Percentiles rank a stretch among this genome's conserved stretches.
Evolutionary conservation across 2,329 filamentous ascomycete genomes (phyloP).

Genomic region (Xylariaceae sp.): DNA sequence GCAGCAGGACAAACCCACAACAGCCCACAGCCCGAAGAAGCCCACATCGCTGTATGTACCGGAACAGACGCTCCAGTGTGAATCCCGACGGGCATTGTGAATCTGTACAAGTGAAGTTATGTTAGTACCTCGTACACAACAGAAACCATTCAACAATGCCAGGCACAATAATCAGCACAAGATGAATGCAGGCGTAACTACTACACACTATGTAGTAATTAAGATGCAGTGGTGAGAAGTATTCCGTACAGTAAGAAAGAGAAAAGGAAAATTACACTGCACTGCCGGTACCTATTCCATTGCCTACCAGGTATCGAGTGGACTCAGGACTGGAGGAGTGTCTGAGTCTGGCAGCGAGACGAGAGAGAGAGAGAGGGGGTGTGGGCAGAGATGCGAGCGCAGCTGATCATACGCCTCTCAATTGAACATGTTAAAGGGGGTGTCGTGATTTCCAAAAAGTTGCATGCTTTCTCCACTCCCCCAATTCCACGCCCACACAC

Average conservation of each 20-base stretch:
- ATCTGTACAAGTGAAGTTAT: background rate
- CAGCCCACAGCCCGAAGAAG: too few species aligned
- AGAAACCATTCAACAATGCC: background rate
- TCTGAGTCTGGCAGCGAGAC: too few species aligned
- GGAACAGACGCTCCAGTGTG: background rate
- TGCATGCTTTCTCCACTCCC: conserved; percentile 17
- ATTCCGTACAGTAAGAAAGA: background rate
- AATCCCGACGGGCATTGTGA: background rate
- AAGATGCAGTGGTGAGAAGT: background rate
- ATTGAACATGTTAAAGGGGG: conserved; percentile 15
- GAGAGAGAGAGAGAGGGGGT: conserved; percentile 5
- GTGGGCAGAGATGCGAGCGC: conserved; percentile 14
- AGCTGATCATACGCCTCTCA: conserved; percentile 19
- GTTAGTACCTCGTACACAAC: background rate
- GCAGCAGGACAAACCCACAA: too few species aligned
- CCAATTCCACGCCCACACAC: conserved; percentile 4
- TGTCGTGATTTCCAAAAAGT: conserved; percentile 21
- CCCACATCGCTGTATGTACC: background rate
- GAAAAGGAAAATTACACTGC: background rate
- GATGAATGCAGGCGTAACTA: background rate
- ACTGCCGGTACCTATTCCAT: background rate
- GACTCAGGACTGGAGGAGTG: background rate
- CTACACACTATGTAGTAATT: background rate
- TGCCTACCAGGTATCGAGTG: background rate
- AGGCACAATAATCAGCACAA: conserved; percentile 3